Evolutionary conservation across 805 yeast genomes (phyloP).

Genomic region (Candida tammaniensis): DNA sequence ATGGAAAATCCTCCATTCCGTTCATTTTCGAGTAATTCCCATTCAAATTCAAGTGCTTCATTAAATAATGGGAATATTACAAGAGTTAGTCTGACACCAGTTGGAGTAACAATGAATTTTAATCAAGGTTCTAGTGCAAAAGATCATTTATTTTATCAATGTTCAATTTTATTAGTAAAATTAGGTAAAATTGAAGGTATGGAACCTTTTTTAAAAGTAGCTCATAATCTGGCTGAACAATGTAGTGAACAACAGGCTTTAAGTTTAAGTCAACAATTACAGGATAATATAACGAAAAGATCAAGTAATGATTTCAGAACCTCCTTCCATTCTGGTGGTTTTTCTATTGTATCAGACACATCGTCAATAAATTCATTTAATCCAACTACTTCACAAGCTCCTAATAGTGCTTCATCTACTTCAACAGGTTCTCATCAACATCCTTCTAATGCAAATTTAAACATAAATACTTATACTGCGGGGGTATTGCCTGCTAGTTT

Average conservation of each 20-base stretch:
- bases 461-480: conserved; percentile 62
- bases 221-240: conserved; percentile 64
- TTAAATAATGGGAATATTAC: conserved; percentile 33
- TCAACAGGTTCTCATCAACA: conserved; percentile 16
- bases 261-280: conserved; percentile 41
- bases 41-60: conserved; percentile 23
- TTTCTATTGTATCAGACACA: conserved; percentile 35
- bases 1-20: conserved; percentile 32
- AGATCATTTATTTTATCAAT: conserved; percentile 70
- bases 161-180: conserved; percentile 53
- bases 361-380: conserved; percentile 12
- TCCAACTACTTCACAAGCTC: conserved; percentile 13
- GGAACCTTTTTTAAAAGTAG: conserved; percentile 63
- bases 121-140: conserved; percentile 59
- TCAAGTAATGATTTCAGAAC: conserved; percentile 27
- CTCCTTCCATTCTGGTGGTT: conserved; percentile 31
- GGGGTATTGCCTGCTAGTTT: conserved; percentile 74
- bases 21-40: conserved; percentile 27
- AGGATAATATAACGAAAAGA: conserved; percentile 17
- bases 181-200: conserved; percentile 63
- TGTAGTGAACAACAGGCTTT: conserved; percentile 72
- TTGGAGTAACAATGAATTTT: conserved; percentile 46
- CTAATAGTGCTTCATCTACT: conserved; percentile 9
- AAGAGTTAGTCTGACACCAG: conserved; percentile 45
- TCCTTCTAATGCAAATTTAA: conserved; percentile 20